Conservation (phyloP, 2,329 filamentous ascomycete genomes). For the Fusarium musae region DNA sequence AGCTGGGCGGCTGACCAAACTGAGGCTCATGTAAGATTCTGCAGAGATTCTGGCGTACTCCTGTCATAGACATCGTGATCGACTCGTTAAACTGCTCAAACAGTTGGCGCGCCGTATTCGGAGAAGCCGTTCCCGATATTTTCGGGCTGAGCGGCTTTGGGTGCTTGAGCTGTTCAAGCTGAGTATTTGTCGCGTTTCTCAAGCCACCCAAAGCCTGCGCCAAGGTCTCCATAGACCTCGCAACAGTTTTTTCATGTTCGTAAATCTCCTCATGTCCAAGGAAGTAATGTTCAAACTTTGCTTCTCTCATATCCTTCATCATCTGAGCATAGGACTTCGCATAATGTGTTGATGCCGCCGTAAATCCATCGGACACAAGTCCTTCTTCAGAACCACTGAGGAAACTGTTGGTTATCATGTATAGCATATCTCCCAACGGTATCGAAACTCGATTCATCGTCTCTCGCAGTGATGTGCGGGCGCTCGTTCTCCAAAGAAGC, state of each 20-base stretch:
- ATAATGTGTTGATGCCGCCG: conserved; percentile 70
- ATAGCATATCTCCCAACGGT: conserved; percentile 82
- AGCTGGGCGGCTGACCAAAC: conserved; percentile 50
- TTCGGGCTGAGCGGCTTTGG: not conserved
- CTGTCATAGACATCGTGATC: conserved; percentile 30
- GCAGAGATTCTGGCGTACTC: conserved; percentile 23
- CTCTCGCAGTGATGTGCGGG: conserved; percentile 75
- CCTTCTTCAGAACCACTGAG: conserved; percentile 84
- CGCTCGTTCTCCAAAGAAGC: conserved; percentile 80
- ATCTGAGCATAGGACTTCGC: conserved; percentile 74
- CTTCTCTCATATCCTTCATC: conserved; percentile 82
- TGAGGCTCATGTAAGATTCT: conserved; percentile 40
- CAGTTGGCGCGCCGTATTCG: conserved; percentile 16
- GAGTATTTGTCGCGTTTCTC: conserved; percentile 87
- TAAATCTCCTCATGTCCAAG: conserved; percentile 84
- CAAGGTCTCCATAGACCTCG: conserved; percentile 85
- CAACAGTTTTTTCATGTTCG: conserved; percentile 78
- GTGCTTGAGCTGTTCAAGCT: conserved; percentile 80
- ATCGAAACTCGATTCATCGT: conserved; percentile 78
- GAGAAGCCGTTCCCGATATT: rapidly evolving
- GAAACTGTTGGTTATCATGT: conserved; percentile 83
- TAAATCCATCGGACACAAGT: conserved; percentile 73
- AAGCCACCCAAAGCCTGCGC: conserved; percentile 91
- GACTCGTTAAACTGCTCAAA: conserved; percentile 34
- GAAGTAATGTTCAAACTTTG: conserved; percentile 89